Conservation (phyloP, 164 flowering plant genomes). For the Warburgia ugandensis region DNA sequence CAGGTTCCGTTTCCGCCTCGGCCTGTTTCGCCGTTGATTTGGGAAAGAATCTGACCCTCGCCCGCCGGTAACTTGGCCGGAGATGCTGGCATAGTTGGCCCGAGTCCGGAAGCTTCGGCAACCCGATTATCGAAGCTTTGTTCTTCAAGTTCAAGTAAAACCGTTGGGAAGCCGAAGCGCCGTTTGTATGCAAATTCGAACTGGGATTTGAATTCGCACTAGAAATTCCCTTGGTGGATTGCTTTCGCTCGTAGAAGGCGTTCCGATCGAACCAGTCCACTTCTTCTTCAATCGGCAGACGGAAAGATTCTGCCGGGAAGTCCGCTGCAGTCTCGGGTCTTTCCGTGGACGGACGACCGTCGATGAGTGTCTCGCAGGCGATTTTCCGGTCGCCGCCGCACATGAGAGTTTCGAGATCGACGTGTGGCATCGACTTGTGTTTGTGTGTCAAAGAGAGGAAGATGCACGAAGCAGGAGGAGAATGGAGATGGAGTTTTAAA, state of each 20-base stretch:
- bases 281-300: slow-evolving; percentile 14
- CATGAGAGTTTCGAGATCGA: slow-evolving; percentile 17
- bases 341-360: not conserved
- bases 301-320: slow-evolving; percentile 22
- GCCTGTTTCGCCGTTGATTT: slow-evolving; percentile 31
- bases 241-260: slow-evolving; percentile 19
- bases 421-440: slow-evolving; percentile 9
- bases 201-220: slow-evolving; percentile 10
- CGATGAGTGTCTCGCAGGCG: slow-evolving; percentile 15
- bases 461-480: not conserved
- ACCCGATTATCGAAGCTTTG: slow-evolving; percentile 50
- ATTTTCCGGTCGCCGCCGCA: slow-evolving; percentile 17
- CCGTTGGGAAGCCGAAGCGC: slow-evolving; percentile 48
- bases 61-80: slow-evolving; percentile 22
- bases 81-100: slow-evolving; percentile 20
- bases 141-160: slow-evolving; percentile 30
- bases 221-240: slow-evolving; percentile 15
- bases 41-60: slow-evolving; percentile 32
- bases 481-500: no score
- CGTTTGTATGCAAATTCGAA: no score
- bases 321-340: slow-evolving; percentile 11
- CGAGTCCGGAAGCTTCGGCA: slow-evolving; percentile 53
- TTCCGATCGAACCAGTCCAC: slow-evolving; percentile 24
- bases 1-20: slow-evolving; percentile 38
- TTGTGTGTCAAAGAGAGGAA: not conserved